Percentiles rank a stretch among this genome's conserved stretches.
Evolutionary conservation across 2,329 filamentous ascomycete species (phyloP).

Genomic region (Chalaropsis ovoidea): DNA sequence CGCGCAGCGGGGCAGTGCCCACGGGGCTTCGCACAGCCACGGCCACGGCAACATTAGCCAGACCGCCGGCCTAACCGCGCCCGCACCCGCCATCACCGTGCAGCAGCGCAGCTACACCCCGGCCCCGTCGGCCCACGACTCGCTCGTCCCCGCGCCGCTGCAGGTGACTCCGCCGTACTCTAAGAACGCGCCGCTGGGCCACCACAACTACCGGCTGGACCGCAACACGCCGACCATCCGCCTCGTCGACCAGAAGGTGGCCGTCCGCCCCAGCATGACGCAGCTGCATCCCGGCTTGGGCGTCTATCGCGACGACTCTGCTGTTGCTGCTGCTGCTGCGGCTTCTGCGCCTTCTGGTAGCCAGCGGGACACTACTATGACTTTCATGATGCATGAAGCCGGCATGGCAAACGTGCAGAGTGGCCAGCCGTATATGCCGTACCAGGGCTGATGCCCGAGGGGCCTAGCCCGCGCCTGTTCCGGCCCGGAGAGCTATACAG

Average conservation of each 20-base stretch:
- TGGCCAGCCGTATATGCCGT: constrained; percentile 38
- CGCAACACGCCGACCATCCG: constrained; percentile 20
- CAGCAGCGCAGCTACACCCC: constrained; percentile 6
- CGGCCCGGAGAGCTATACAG: constrained; percentile 25
- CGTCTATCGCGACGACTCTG: constrained; percentile 27
- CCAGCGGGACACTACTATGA: constrained; percentile 41
- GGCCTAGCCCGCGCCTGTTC: constrained; percentile 23
- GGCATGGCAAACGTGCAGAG: constrained; percentile 36
- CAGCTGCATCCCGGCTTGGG: constrained; percentile 29
- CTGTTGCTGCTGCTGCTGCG: not conserved
- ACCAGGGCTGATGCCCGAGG: constrained; percentile 26
- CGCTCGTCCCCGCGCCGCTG: constrained; percentile 26
- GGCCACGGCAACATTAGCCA: constrained; percentile 13
- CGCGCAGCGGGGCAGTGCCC: not conserved
- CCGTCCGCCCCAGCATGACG: constrained; percentile 31
- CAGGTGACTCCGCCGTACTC: constrained; percentile 34
- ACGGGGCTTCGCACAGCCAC: constrained; percentile 12
- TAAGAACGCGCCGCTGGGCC: constrained; percentile 31
- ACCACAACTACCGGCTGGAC: constrained; percentile 13
- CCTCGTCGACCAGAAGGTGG: constrained; percentile 22
- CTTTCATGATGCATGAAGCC: constrained; percentile 44
- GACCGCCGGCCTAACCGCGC: constrained; percentile 23
- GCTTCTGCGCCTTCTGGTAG: too few species aligned
- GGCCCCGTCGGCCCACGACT: constrained; percentile 18
- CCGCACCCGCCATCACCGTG: constrained; percentile 18